Evolutionary conservation across 1,284 basidiomycete species (phyloP).

Genomic region (Inonotus obliquus): DNA sequence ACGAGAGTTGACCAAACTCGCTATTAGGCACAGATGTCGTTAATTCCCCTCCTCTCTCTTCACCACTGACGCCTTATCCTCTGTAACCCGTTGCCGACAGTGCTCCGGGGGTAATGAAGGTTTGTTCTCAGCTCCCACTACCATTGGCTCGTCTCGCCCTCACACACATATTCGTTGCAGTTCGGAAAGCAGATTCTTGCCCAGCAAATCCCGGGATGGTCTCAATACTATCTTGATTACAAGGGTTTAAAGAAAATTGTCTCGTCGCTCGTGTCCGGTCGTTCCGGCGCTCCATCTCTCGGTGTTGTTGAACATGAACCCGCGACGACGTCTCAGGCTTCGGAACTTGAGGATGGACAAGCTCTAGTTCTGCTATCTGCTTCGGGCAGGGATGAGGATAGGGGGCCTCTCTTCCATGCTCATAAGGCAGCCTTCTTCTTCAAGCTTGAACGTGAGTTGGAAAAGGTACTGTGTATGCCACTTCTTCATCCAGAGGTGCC

Average conservation of each 20-base stretch:
- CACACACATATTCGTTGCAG: conserved; percentile 38
- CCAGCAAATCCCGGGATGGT: conserved; percentile 98
- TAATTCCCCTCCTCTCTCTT: neutral
- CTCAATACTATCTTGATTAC: conserved; percentile 95
- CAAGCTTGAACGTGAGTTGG: conserved; percentile 95
- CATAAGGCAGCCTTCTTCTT: conserved; percentile 99
- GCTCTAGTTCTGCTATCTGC: conserved; percentile 45
- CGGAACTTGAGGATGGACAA: conserved; percentile 10
- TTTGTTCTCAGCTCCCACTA: conserved; percentile 19
- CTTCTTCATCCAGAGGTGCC: neutral
- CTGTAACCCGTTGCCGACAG: neutral
- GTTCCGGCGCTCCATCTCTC: conserved; percentile 75
- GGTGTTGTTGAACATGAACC: conserved; percentile 78
- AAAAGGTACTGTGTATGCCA: conserved; percentile 63
- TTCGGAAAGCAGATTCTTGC: conserved; percentile 99
- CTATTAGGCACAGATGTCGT: neutral
- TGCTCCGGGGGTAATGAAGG: conserved; percentile 31
- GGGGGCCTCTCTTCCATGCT: conserved; percentile 79
- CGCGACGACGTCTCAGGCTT: neutral
- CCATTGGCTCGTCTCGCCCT: conserved; percentile 1
- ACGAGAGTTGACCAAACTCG: neutral
- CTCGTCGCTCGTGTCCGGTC: conserved; percentile 91
- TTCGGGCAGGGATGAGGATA: conserved; percentile 59
- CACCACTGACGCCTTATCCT: neutral
- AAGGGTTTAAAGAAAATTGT: conserved; percentile 99